These are phyloP conservation scores for Amanita pseudoporphyria DNA, from an alignment of 768 basidiomycete genomes.

Conservation along the genomic window DNA sequence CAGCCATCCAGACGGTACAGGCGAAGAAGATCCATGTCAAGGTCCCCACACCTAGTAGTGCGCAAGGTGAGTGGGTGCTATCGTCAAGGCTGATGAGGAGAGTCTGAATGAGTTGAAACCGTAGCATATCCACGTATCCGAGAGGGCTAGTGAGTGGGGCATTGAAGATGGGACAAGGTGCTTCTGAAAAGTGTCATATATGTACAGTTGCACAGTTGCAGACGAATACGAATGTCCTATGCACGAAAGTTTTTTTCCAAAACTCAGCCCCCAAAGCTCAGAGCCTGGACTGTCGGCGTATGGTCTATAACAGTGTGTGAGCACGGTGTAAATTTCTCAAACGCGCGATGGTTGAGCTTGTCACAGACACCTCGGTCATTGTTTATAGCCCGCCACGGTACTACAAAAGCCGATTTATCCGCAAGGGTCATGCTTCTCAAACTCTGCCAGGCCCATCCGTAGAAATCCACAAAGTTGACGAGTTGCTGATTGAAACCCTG, in stretches of 20 bases:
- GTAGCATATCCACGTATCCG: conserved; percentile 92
- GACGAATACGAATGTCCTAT: too few relatives aligned
- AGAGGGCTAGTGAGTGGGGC: conserved; percentile 29
- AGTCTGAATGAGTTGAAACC: conserved; percentile 75
- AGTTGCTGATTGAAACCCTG: too few relatives aligned
- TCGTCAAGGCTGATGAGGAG: conserved; percentile 78
- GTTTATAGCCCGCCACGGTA: too few relatives aligned
- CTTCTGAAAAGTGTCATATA: too few relatives aligned
- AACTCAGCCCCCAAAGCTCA: background rate
- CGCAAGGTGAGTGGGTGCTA: conserved; percentile 69
- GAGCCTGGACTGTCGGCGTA: background rate
- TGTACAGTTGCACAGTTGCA: too few relatives aligned
- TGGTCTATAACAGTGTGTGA: background rate
- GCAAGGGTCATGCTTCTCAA: too few relatives aligned
- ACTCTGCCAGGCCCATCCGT: too few relatives aligned
- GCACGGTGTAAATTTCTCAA: background rate
- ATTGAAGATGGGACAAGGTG: too few relatives aligned
- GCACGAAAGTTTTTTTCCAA: background rate
- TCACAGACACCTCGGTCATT: too few relatives aligned
- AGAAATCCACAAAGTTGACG: too few relatives aligned
- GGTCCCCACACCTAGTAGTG: conserved; percentile 7
- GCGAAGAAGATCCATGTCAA: conserved; percentile 56
- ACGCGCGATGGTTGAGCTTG: too few relatives aligned
- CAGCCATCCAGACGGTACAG: conserved; percentile 81
- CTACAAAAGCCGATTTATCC: too few relatives aligned